phyloP scores from a whole-genome alignment of 2,329 filamentous ascomycete genomes.

The Alternaria postmessia region DNA sequence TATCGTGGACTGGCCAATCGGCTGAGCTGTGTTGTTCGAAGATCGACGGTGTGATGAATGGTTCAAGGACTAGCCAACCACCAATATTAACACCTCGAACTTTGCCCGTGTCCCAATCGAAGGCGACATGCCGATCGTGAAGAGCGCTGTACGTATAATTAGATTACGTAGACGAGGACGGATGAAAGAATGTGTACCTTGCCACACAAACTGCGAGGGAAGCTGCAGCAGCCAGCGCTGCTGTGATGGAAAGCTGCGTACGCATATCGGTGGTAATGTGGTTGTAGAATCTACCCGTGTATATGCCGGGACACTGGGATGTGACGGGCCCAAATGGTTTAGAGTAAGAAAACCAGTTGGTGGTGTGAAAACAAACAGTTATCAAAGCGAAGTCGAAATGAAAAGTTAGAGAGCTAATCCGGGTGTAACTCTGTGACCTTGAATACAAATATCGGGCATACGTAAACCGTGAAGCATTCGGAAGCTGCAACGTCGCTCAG shows the following conservation, averaged over 20 bases:
- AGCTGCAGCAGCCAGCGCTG: conserved; percentile 17
- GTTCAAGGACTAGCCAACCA: conserved; percentile 47
- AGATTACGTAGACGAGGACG: neutral
- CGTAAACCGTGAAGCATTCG: neutral
- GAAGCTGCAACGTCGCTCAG: neutral
- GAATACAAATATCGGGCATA: neutral
- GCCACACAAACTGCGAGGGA: conserved; percentile 27
- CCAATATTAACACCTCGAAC: conserved; percentile 49
- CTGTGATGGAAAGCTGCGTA: conserved; percentile 10
- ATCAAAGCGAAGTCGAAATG: neutral
- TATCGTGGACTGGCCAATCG: conserved; percentile 54
- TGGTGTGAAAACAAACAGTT: neutral
- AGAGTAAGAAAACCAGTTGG: neutral
- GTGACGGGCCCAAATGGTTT: neutral
- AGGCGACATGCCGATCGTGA: conserved; percentile 29
- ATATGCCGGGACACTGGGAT: too few relatives aligned
- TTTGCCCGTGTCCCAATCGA: conserved; percentile 56
- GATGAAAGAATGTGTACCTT: conserved; percentile 16
- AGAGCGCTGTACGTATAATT: conserved; percentile 5
- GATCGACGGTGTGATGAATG: conserved; percentile 66
- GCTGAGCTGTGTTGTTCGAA: conserved; percentile 51
- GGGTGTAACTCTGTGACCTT: neutral
- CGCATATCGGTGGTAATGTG: conserved; percentile 19
- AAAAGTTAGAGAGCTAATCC: neutral
- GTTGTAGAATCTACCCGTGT: neutral